These are phyloP conservation scores for Selaginella tamariscina DNA, from an alignment of 75 land plant species.

Conservation along the genomic window DNA sequence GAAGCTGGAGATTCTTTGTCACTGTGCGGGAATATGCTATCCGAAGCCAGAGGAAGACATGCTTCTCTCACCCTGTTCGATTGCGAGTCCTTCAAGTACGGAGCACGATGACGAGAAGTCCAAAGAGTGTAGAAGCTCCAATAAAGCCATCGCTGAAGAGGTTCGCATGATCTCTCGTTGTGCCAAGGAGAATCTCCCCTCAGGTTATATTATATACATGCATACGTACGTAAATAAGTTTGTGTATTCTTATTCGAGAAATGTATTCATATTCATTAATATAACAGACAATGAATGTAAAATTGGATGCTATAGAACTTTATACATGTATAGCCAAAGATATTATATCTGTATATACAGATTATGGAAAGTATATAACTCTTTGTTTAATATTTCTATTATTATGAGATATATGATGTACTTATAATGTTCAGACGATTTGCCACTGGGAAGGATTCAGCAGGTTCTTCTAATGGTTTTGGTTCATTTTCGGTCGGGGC, in stretches of 20 bases:
- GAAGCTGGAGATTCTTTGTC: conserved; percentile 54
- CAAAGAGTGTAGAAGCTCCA: conserved; percentile 21
- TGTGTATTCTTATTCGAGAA: too few species aligned
- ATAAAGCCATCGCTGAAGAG: conserved; percentile 45
- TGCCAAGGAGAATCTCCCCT: conserved; percentile 12
- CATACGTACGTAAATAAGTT: too few species aligned
- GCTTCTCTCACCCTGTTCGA: conserved; percentile 26
- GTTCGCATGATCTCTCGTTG: conserved; percentile 50
- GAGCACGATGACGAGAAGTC: not conserved
- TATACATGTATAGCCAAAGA: too few species aligned
- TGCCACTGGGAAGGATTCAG: conserved; percentile 46
- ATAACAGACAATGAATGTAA: too few species aligned
- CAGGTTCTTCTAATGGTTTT: conserved; percentile 51
- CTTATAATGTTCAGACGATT: too few species aligned
- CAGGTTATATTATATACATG: not conserved
- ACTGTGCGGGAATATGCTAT: conserved; percentile 44
- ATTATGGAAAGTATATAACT: too few species aligned
- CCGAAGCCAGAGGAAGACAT: conserved; percentile 12
- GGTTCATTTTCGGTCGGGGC: conserved; percentile 34
- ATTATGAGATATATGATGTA: too few species aligned
- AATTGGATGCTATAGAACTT: too few species aligned
- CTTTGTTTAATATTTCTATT: too few species aligned
- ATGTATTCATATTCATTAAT: too few species aligned
- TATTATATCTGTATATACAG: too few species aligned
- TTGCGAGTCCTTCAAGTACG: not conserved